Evolutionary conservation across 805 yeast genomes (phyloP).

Genomic region (Pichia scutulata): DNA sequence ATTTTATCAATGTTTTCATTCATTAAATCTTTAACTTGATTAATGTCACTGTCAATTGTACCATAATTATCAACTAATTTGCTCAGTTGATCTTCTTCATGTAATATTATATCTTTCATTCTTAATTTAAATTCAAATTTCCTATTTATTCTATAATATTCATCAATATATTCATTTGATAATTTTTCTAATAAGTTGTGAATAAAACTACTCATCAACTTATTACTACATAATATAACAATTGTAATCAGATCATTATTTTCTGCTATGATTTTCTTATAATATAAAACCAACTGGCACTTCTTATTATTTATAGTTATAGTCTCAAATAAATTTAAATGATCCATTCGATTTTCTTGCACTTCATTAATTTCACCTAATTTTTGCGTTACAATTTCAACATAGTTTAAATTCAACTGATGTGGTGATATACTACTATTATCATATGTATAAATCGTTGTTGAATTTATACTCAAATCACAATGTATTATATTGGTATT

Average conservation of each 20-base stretch:
- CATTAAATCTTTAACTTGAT: constrained; percentile 61
- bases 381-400: constrained; percentile 47
- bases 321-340: constrained; percentile 17
- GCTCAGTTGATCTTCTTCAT: constrained; percentile 41
- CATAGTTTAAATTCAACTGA: constrained; percentile 39
- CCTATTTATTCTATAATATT: constrained; percentile 17
- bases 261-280: constrained; percentile 37
- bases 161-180: constrained; percentile 35
- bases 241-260: constrained; percentile 46
- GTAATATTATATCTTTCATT: constrained; percentile 49
- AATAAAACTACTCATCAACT: constrained; percentile 38
- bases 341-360: constrained; percentile 27
- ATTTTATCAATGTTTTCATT: constrained; percentile 65
- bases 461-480: constrained; percentile 38
- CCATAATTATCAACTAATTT: constrained; percentile 30
- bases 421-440: constrained; percentile 34
- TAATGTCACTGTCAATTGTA: constrained; percentile 43
- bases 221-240: constrained; percentile 38
- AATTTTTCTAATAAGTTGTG: constrained; percentile 42
- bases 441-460: constrained; percentile 53
- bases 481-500: constrained; percentile 19
- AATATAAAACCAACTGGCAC: constrained; percentile 32
- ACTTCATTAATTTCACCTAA: constrained; percentile 46
- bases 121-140: constrained; percentile 43
- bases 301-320: constrained; percentile 16